Base-by-base conservation (phyloP, 257 asterid genomes). In the Petunia axillaris region DNA sequence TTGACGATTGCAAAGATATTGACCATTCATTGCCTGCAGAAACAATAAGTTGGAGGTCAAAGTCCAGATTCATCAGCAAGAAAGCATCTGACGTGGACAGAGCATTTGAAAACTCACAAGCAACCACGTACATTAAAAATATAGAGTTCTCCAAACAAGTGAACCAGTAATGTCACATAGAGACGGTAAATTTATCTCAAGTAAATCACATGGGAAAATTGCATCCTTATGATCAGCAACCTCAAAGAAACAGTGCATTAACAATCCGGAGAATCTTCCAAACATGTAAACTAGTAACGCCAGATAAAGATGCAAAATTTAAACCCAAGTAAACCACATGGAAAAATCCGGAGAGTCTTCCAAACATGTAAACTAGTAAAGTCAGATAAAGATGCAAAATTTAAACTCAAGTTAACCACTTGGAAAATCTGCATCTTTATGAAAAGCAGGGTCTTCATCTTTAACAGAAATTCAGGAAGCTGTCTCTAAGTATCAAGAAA, bases 21-120 rank as follows among this genome's bases (percentile, higher is more conserved):
- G 99, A 53, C 99, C 99, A 84, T 91, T 95, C 99, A 95, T 93
- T 44, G 97, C 91, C 98, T 93, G 93, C 79, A 87, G 43, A 84
- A 58, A 77, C 5, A 8, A 39, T 64, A 63, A 79, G 13, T 73
- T 74, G 60, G 25, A 50, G 50, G 77, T 71, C 46, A 71, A 10
- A 48, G 35, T 71, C 11, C 77, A 11, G 44, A 71, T 71, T 54
- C 77, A 71, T 50, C 77, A 71, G 62, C 75, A 40, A n/a, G 8
- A 67, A 41, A 41, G 38, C 14, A 67, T 67, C 75, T 67, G 38
- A 3, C 38, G n/a, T 41, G 38, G 3, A 41, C 75, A 67, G 75
- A 40, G 75, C 6, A 41, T 41, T 67, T 67, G 38, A 41, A 67
- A 67, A 10, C 54, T 67, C 54, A 67, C 15, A 67, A 41, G 75